These are phyloP conservation scores for Apiospora malaysiana DNA, from an alignment of 2,329 filamentous ascomycete species.

Conservation along the genomic window DNA sequence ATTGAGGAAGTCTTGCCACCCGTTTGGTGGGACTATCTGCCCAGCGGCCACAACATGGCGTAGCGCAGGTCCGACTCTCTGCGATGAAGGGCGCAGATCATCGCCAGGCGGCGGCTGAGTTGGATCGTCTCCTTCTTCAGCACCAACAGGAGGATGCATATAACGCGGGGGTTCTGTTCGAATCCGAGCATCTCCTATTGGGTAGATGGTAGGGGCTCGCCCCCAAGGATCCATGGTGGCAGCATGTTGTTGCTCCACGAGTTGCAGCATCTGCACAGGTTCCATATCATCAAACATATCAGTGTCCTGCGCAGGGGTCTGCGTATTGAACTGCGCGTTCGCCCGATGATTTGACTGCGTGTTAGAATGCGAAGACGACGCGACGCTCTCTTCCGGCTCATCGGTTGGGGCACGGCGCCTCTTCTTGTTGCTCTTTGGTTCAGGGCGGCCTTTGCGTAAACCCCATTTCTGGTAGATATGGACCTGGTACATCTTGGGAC, in stretches of 20 bases:
- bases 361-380: slow-evolving; percentile 3
- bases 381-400: slow-evolving; percentile 22
- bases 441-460: slow-evolving; percentile 19
- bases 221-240: neutral
- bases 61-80: neutral
- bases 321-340: neutral
- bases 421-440: slow-evolving; percentile 18
- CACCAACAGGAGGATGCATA: neutral
- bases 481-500: slow-evolving; percentile 26
- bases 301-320: neutral
- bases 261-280: neutral
- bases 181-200: neutral
- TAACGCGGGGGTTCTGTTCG: neutral
- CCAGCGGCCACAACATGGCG: no score
- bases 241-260: neutral
- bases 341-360: neutral
- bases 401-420: slow-evolving; percentile 11
- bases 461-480: slow-evolving; percentile 28
- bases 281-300: neutral
- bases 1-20: neutral
- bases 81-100: neutral
- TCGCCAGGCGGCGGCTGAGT: neutral
- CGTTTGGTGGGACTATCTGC: neutral
- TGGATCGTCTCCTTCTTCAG: neutral
- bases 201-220: neutral